These are phyloP conservation scores for Arthrobotrys megalospora DNA, from an alignment of 2,329 filamentous ascomycete species.

Conservation along the genomic window DNA sequence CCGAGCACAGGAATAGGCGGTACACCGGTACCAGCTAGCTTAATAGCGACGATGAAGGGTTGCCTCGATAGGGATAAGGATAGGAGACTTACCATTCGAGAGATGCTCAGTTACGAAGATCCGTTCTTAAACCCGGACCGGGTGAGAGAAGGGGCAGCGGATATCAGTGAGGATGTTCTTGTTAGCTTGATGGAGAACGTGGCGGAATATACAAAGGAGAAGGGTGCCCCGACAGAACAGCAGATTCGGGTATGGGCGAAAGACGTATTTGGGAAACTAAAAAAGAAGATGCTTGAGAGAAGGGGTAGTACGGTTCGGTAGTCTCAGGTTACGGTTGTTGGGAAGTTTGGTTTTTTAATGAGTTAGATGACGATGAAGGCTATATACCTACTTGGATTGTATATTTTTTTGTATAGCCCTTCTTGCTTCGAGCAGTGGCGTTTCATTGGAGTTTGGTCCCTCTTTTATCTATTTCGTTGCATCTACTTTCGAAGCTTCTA, in stretches of 20 bases:
- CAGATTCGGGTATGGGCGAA: slow-evolving; percentile 64
- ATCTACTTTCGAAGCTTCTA: slow-evolving; percentile 29
- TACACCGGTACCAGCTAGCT: slow-evolving; percentile 73
- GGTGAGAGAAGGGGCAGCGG: slow-evolving; percentile 61
- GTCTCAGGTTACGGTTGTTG: background rate
- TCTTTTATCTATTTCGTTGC: slow-evolving; percentile 29
- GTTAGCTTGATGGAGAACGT: slow-evolving; percentile 64
- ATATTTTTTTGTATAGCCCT: slow-evolving; percentile 43
- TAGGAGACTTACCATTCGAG: slow-evolving; percentile 76
- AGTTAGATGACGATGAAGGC: slow-evolving; percentile 15
- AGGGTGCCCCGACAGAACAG: slow-evolving; percentile 63
- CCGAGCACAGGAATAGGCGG: slow-evolving; percentile 79
- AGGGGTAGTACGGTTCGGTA: slow-evolving; percentile 29
- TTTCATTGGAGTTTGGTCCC: slow-evolving; percentile 47
- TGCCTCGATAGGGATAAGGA: slow-evolving; percentile 77
- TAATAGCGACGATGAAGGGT: slow-evolving; percentile 75
- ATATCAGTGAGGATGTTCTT: slow-evolving; percentile 64
- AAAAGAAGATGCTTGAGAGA: slow-evolving; percentile 63
- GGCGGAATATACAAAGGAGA: slow-evolving; percentile 64
- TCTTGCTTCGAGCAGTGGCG: slow-evolving; percentile 41
- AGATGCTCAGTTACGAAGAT: slow-evolving; percentile 74
- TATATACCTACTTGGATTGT: slow-evolving; percentile 12
- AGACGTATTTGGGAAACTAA: slow-evolving; percentile 63
- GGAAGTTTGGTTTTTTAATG: background rate
- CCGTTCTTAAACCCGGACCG: slow-evolving; percentile 75